Evolutionary conservation across 2,329 filamentous ascomycete species (phyloP), one percentile per base, ranked within the genome.

Genomic region (Fusarium sp.): DNA sequence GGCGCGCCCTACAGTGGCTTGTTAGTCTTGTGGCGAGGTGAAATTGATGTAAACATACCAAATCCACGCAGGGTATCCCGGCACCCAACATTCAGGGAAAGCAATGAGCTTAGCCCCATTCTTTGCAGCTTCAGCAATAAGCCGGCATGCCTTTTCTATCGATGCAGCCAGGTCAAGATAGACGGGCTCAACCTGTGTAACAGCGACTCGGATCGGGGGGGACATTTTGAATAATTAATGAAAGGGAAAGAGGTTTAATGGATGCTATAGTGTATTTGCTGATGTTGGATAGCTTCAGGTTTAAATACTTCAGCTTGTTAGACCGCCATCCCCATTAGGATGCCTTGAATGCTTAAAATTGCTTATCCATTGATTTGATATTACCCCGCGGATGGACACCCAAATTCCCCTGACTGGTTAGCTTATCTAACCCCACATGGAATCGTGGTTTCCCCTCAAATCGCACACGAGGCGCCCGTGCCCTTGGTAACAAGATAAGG

Each of bases 31-130:
- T 19, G 40, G 40, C 14, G 14, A 11, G 10, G 15, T 4, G 1
- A 2, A 19, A 40, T n/a, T 6, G 33, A 35, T 15, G 35, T 3
- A 20, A 10, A 48, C 50, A 1, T 74, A 77, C 65, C 75, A 76
- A 37, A 79, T 78, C 78, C 79, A 82, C 53, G 76, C 78, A 22
- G 84, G 85, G 72, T 87, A 87, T 0, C 85, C 84, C 0, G 84
- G 83, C 23, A 87, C 79, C 81, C 82, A 87, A 25, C 80, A 80
- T 64, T 87, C 84, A 2, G 85, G 82, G 58, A 87, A 87, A 0
- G 82, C 79, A 11, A 90, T 73, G 3, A 90, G 77, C 49, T 86
- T 80, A 1, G 86, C 86, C 3, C 83, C 84, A 53, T 85, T 82
- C 3, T 61, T 27, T 6, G 72, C 66, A 6, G 72, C 73, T 44